phyloP scores from a whole-genome alignment of 768 basidiomycete species.

The Termitomyces titanicus region DNA sequence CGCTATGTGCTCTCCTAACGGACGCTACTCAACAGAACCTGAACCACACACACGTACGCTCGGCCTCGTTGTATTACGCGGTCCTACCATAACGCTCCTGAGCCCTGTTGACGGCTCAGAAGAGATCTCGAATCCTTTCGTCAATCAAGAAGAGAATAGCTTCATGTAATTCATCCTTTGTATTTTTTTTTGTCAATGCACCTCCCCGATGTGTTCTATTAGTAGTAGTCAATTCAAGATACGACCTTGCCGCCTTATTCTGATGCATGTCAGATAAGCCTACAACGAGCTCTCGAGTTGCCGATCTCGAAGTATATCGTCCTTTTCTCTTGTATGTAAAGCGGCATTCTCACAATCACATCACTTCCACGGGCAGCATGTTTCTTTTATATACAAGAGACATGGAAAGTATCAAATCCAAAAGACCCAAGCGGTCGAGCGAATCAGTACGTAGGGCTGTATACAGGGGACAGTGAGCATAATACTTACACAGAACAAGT shows the following conservation, averaged over 20 bases:
- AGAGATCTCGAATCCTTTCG: slow-evolving; percentile 90
- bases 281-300: too few species aligned
- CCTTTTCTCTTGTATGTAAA: too few species aligned
- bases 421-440: background rate
- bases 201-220: background rate
- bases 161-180: background rate
- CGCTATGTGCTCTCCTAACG: slow-evolving; percentile 3
- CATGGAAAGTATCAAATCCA: too few species aligned
- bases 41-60: slow-evolving; percentile 62
- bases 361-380: too few species aligned
- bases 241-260: too few species aligned
- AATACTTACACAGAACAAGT: background rate
- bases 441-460: background rate
- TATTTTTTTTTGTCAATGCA: background rate
- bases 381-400: too few species aligned
- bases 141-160: slow-evolving; percentile 60
- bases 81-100: slow-evolving; percentile 90
- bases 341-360: too few species aligned
- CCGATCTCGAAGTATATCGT: too few species aligned
- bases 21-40: slow-evolving; percentile 43
- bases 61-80: slow-evolving; percentile 87
- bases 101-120: slow-evolving; percentile 95
- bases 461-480: too few species aligned
- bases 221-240: background rate
- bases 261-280: too few species aligned